Evolutionary conservation across 768 basidiomycete genomes (phyloP), one percentile per base, ranked within the genome.

Genomic region (Gautieria morchelliformis): DNA sequence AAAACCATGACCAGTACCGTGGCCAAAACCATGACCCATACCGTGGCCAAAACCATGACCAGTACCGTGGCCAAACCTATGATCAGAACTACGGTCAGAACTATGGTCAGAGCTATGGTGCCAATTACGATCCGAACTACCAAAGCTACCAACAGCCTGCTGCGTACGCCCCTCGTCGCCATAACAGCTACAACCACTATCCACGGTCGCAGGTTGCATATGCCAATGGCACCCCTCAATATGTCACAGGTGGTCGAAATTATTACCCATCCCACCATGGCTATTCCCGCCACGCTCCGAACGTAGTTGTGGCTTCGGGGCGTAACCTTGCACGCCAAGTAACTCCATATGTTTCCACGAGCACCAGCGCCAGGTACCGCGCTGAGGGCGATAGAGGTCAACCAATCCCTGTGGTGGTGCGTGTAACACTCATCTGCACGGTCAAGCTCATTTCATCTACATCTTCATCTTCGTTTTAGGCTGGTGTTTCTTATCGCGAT

Each of bases 371-470:
- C 19, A 49, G 56, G 17, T 57, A 57, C 47, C 32, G 47, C 20
- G 56, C 56, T 7, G 24, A 57, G 22, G 47, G 56, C 30, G 30
- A 40, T 19, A 47, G 56, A 19, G 56, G 56, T 30, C 32, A 57
- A 14, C n/a, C 45, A 19, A 37, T 57, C 27, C 46, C 56, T 11
- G 48, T 57, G 24, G 45, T 49, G 10, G 56, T 57, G 33, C 35
- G 56, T 50, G 15, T 22, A 35, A 1, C 33, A 27, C 7, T 20
- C 51, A 35, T 19, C 12, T 30, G 17, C 15, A 19, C 10, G 20
- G 6, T n/a, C 30, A 8, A 14, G 42, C 41, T 55, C 46, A 57
- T 27, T 50, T 27, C 35, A 37, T 27, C 27, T 27, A 3, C 5
- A 27, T 27, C 27, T 27, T 27, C 5, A 27, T 37, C 14, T 37